Conservation (phyloP, 1,284 basidiomycete genomes). For the Xerocomus nothofagi region DNA sequence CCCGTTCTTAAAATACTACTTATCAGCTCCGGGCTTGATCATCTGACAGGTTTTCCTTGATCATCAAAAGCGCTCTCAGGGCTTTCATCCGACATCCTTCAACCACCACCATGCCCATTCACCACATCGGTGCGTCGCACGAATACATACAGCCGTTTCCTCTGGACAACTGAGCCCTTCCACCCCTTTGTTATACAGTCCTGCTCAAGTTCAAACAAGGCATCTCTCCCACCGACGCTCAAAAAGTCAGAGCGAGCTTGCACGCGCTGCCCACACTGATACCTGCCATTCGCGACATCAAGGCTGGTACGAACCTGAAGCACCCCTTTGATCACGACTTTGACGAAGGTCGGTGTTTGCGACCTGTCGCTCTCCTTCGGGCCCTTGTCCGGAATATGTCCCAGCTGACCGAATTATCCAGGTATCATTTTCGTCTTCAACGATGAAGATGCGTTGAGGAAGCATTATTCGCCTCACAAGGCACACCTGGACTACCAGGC, state of each 20-base stretch:
- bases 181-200: slow-evolving; percentile 5
- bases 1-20: background rate
- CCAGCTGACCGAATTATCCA: background rate
- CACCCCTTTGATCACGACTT: slow-evolving; percentile 25
- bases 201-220: slow-evolving; percentile 25
- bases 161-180: background rate
- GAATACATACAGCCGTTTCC: background rate
- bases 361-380: background rate
- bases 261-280: slow-evolving; percentile 14
- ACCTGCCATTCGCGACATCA: slow-evolving; percentile 18
- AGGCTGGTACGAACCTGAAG: slow-evolving; percentile 16
- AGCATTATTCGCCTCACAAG: slow-evolving; percentile 18
- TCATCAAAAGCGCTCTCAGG: too few relatives aligned
- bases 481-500: slow-evolving; percentile 17
- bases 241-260: slow-evolving; percentile 8
- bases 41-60: background rate
- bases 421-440: slow-evolving; percentile 28
- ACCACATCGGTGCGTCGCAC: slow-evolving; percentile 26
- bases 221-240: slow-evolving; percentile 5
- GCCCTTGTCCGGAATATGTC: background rate
- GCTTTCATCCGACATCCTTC: background rate
- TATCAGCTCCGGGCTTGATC: background rate
- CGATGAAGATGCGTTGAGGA: slow-evolving; percentile 12
- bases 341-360: slow-evolving; percentile 24
- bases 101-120: slow-evolving; percentile 22